Evolutionary conservation across 2,329 filamentous ascomycete species (phyloP).

Genomic region (Coleophoma cylindrospora): DNA sequence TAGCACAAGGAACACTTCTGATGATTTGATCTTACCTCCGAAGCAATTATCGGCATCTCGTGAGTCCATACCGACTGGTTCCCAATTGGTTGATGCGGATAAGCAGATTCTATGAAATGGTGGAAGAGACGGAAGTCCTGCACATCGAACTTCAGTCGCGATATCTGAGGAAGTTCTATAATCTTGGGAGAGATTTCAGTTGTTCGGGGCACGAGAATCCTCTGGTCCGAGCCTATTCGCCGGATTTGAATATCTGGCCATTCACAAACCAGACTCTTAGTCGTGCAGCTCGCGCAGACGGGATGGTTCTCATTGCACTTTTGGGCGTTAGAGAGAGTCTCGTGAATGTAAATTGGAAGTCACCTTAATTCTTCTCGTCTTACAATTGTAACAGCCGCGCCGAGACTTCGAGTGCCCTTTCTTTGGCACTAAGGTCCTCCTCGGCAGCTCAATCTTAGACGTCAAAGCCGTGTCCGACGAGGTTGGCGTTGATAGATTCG

Average conservation of each 20-base stretch:
- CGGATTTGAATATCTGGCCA: constrained; percentile 50
- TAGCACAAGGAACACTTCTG: neutral
- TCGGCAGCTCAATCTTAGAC: neutral
- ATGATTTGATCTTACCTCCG: constrained; percentile 42
- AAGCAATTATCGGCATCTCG: constrained; percentile 61
- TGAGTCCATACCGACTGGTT: constrained; percentile 65
- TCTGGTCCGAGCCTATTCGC: constrained; percentile 32
- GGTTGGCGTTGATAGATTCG: neutral
- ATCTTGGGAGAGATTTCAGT: neutral
- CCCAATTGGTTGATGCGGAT: constrained; percentile 59
- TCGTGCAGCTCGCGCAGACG: constrained; percentile 57
- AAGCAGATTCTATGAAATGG: constrained; percentile 56
- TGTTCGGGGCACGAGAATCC: constrained; percentile 2
- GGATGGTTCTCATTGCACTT: constrained; percentile 62
- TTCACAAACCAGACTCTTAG: constrained; percentile 58
- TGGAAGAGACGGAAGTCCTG: constrained; percentile 67
- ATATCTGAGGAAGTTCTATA: constrained; percentile 25
- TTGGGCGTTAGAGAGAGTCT: neutral
- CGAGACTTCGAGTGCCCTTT: constrained; percentile 61
- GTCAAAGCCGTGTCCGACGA: neutral
- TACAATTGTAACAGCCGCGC: constrained; percentile 64
- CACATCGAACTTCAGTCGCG: constrained; percentile 48
- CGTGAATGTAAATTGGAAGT: neutral
- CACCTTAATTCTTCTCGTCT: constrained; percentile 60
- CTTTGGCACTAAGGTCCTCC: neutral